Conservation (phyloP, 306 rosid genomes). For the Acacia crassicarpa region DNA sequence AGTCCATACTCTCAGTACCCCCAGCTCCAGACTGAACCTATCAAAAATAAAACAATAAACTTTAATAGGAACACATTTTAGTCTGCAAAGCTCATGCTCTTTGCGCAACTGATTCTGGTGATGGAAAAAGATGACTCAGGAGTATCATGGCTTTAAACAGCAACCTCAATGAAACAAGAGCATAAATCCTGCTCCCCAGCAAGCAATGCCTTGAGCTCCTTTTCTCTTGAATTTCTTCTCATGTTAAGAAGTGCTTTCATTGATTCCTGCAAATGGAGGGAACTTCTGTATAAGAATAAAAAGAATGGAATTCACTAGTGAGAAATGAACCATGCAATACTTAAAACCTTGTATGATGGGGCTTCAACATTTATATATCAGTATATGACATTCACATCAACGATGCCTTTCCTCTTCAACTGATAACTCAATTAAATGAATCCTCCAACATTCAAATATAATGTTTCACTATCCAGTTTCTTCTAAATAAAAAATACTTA, state of each 20-base stretch:
- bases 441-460: neutral
- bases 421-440: conserved; percentile 4
- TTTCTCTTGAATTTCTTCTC: conserved; percentile 81
- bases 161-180: conserved; percentile 92
- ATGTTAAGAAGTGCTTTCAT: conserved; percentile 62
- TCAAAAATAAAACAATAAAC: conserved; percentile 21
- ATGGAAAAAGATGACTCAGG: neutral
- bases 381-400: neutral
- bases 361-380: conserved; percentile 4
- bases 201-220: conserved; percentile 91
- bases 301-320: conserved; percentile 21
- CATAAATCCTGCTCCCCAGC: conserved; percentile 83
- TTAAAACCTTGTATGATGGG: conserved; percentile 14
- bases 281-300: conserved; percentile 30
- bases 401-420: neutral
- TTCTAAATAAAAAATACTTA: neutral
- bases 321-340: conserved; percentile 13
- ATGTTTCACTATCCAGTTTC: neutral
- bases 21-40: conserved; percentile 99
- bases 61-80: neutral
- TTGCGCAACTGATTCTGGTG: neutral
- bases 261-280: conserved; percentile 64
- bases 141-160: conserved; percentile 19
- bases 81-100: conserved; percentile 11
- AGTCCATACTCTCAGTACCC: conserved; percentile 98